Conservation (phyloP, 2,329 filamentous ascomycete genomes). For the Trichophyton benhamiae region DNA sequence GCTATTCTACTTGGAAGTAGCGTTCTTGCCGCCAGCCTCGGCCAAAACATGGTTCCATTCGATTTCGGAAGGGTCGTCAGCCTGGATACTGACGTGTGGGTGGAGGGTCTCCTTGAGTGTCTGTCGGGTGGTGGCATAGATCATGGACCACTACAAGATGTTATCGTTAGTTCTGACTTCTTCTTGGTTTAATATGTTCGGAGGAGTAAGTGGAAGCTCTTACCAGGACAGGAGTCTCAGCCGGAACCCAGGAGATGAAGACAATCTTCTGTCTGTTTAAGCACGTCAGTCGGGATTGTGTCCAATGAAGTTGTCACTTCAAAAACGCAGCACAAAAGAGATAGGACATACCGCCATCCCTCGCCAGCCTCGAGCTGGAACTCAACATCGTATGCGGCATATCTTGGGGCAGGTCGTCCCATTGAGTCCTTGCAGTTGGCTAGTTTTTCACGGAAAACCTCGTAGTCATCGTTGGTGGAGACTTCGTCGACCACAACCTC, state of each 20-base stretch:
- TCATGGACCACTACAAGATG: slow-evolving; percentile 34
- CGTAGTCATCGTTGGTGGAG: slow-evolving; percentile 35
- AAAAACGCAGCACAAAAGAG: neutral
- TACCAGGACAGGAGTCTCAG: slow-evolving; percentile 30
- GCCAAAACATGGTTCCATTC: slow-evolving; percentile 31
- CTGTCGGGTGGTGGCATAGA: slow-evolving; percentile 40
- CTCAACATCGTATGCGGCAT: slow-evolving; percentile 40
- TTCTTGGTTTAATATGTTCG: neutral
- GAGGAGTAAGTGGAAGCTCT: slow-evolving; percentile 12
- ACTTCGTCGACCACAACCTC: slow-evolving; percentile 37
- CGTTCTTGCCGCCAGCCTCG: slow-evolving; percentile 32
- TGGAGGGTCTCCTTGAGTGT: slow-evolving; percentile 39
- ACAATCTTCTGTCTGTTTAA: slow-evolving; percentile 37
- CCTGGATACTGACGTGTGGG: slow-evolving; percentile 30
- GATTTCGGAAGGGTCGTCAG: slow-evolving; percentile 31
- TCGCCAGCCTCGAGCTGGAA: slow-evolving; percentile 37
- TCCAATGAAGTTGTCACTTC: neutral
- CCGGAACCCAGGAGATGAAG: slow-evolving; percentile 40
- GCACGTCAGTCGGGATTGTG: slow-evolving; percentile 1
- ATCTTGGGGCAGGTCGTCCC: slow-evolving; percentile 36
- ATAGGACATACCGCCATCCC: slow-evolving; percentile 33
- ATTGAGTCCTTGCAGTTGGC: slow-evolving; percentile 30
- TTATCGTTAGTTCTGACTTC: slow-evolving; percentile 11
- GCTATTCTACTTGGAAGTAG: slow-evolving; percentile 16
- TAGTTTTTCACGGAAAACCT: slow-evolving; percentile 37